Base-by-base conservation (phyloP, 805 yeast species). In the Candida xyloterini region DNA sequence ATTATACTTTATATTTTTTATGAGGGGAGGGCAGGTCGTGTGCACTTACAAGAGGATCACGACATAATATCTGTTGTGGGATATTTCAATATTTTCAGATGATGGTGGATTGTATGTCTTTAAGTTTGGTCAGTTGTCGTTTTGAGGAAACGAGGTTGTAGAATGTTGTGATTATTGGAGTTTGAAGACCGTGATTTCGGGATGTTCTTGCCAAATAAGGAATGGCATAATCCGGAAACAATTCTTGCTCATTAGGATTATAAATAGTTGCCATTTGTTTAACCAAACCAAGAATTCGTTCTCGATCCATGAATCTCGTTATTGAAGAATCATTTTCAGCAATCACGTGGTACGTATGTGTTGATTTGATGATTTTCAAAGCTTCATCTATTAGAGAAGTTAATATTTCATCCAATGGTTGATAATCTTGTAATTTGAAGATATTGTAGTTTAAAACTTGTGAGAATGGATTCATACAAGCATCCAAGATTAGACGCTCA, bases 401-500 rank as follows among this genome's bases (percentile, higher is more conserved):
- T 10, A 52, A 25, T 6, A 40, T 29, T 7, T 34, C 31, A 20
- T 45, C 42, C 2, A 45, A 24, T 11, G 49, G 15, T 11, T 24
- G n/a, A 10, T 27, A 16, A 1, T 30, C 35, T 3, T 37, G 7
- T 9, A 43, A 5, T 5, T 35, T 21, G 7, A 21, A 14, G 7
- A 45, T 11, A 15, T 40, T 33, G 14, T 21, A 35, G 8, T 40
- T 45, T 11, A 51, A 11, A 7, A 54, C 30, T 7, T 30, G 35
- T 5, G 33, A 35, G 2, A 56, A 13, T 3, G 62, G 51, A 9
- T 39, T 33, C 10, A 57, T 23, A 26, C 58, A 48, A 4, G 55
- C 38, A 27, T 59, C 59, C 2, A 52, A 22, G 6, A 57, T 36
- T 7, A 53, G 15, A 16, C 48, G 40, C 23, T 59, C 63, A 1